These are phyloP conservation scores for Fusarium begoniae DNA, from an alignment of 2,329 filamentous ascomycete genomes.

Conservation along the genomic window DNA sequence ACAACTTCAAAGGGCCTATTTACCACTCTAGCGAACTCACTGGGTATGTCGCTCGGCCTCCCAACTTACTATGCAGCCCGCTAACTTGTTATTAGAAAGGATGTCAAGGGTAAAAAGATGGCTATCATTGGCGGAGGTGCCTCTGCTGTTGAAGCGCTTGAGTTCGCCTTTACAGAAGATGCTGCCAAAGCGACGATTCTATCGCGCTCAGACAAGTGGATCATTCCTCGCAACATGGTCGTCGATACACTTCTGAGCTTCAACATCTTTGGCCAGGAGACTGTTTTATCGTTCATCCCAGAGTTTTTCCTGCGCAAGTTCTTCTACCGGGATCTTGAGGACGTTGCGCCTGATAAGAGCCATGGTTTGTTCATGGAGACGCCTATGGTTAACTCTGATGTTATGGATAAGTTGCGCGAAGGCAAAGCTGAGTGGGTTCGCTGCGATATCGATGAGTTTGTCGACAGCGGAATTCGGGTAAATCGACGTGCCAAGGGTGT, in stretches of 20 bases:
- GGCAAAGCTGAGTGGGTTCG: conserved; percentile 82
- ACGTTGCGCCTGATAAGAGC: conserved; percentile 77
- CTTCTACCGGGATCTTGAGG: conserved; percentile 83
- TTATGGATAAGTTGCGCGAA: conserved; percentile 77
- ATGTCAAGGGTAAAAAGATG: conserved; percentile 78
- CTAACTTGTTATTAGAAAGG: conserved; percentile 58
- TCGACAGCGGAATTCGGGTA: conserved; percentile 71
- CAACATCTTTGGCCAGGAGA: conserved; percentile 84
- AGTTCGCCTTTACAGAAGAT: conserved; percentile 75
- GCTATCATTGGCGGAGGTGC: conserved; percentile 82
- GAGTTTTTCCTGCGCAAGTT: conserved; percentile 78
- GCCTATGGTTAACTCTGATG: conserved; percentile 86
- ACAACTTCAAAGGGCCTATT: conserved; percentile 75
- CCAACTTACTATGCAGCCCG: accelerated
- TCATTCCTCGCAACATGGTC: conserved; percentile 82
- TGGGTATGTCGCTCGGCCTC: conserved; percentile 50
- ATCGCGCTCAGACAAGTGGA: conserved; percentile 84
- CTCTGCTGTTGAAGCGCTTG: conserved; percentile 82
- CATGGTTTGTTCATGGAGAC: conserved; percentile 76
- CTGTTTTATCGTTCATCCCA: conserved; percentile 78
- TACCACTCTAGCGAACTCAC: conserved; percentile 81
- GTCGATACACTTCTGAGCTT: conserved; percentile 77
- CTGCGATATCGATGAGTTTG: conserved; percentile 77
- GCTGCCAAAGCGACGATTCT: conserved; percentile 77
- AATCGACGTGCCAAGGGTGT: conserved; percentile 78